These are phyloP conservation scores for Leptomonas seymouri DNA, from an alignment of 208 protist species.

Conservation along the genomic window DNA sequence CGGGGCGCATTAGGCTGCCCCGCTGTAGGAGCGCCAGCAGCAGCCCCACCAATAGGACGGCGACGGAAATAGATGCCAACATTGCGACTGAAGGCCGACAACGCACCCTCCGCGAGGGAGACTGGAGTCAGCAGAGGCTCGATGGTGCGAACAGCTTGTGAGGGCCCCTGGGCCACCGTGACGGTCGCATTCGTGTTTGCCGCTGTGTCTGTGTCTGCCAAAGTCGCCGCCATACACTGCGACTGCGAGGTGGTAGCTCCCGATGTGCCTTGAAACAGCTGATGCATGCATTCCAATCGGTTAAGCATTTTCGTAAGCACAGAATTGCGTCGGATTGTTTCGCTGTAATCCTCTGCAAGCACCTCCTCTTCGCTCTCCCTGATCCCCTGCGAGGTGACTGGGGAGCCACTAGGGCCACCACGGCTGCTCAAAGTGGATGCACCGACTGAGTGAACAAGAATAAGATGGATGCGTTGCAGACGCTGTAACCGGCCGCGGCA, in stretches of 20 bases:
- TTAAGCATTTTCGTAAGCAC: conserved; percentile 21
- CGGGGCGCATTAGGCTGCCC: not conserved
- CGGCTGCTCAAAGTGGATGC: not conserved
- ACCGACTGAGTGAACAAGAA: conserved; percentile 2
- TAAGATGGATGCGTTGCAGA: conserved; percentile 20
- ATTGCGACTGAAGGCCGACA: conserved; percentile 52
- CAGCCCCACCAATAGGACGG: not conserved
- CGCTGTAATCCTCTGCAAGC: not conserved
- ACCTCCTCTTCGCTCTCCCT: not conserved
- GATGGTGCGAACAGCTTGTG: not conserved
- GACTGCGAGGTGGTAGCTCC: not conserved
- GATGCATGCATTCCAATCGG: conserved; percentile 13
- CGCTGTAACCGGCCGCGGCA: conserved; percentile 18
- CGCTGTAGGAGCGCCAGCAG: not conserved
- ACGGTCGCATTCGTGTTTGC: too few species aligned
- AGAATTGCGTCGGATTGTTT: conserved; percentile 16
- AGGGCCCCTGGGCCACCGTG: too few species aligned
- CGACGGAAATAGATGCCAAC: conserved; percentile 47
- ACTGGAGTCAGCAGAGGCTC: conserved; percentile 31
- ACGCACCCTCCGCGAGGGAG: conserved; percentile 44
- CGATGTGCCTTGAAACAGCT: conserved; percentile 14
- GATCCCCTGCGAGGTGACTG: not conserved
- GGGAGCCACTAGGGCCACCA: not conserved
- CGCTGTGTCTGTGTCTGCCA: not conserved
- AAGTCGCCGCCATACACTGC: not conserved